Base-by-base conservation (phyloP, 495 filamentous ascomycete species). In the Parathielavia appendiculata region DNA sequence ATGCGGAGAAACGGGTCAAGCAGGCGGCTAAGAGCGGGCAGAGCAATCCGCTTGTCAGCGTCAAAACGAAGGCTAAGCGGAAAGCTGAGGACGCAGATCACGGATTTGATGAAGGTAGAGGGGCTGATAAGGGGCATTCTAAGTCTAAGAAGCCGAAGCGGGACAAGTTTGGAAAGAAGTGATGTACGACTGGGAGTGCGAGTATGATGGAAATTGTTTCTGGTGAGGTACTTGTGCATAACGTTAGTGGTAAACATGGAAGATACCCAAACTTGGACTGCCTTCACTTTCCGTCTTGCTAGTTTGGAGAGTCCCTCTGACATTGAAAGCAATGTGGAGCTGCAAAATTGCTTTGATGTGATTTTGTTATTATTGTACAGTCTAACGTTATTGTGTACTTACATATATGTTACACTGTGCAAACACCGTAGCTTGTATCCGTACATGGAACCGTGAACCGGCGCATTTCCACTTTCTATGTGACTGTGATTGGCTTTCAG, bases 51-150 rank as follows among this genome's bases (percentile, higher is more conserved):
- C 86, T 87, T n/a, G 90, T 97, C 38, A 92, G 88, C 66, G 83
- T 97, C 26, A 93, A 91, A 75, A 78, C 80, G 4, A 90, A 89
- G 73, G 59, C 70, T 22, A 96, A 96, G 77, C 78, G 92, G 56
- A 96, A 96, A 76, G 88, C 86, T 56, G 83, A 86, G 23, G 80
- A 81, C 36, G 73, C 73, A 55, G 79, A 87, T 6, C 26, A 30
- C 61, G 75, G 83, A 39, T 81, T 78, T 54, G 79, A 80, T 20
- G 71, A 86, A 61, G 83, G 82, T 62, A 77, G 3, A 2, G 6
- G 82, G 43, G 83, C 80, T 71, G 68, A 79, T 14, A 74, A 73
- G 62, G 69, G 66, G 26, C 74, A 73, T 34, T 77, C 76, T 57
- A 79, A 78, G 64, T 56, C 71, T 22, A 88, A 85, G 72, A 88